These are phyloP conservation scores for Forsythia viridissima DNA, from an alignment of 257 asterid species.

Conservation along the genomic window DNA sequence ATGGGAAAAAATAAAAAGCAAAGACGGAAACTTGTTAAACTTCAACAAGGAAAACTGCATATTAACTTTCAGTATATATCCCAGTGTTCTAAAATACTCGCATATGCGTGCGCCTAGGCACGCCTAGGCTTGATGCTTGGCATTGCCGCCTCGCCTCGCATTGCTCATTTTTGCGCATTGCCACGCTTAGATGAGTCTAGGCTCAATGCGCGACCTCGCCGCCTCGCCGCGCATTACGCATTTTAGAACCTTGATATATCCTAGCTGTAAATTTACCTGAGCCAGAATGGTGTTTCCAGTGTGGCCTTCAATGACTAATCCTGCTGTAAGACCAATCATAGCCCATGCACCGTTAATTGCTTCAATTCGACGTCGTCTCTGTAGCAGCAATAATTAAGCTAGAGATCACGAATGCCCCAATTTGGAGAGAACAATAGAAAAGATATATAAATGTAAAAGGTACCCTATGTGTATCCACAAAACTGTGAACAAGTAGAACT, in stretches of 20 bases:
- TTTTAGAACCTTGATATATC: too few relatives aligned
- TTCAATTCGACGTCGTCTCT: slow-evolving; percentile 73
- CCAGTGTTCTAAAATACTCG: too few relatives aligned
- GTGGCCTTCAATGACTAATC: slow-evolving; percentile 78
- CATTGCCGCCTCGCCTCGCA: too few relatives aligned
- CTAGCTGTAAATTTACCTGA: slow-evolving; percentile 49
- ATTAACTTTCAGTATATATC: not conserved
- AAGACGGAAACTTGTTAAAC: not conserved
- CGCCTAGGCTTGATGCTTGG: too few relatives aligned
- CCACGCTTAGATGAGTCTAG: too few relatives aligned
- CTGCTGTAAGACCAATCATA: slow-evolving; percentile 92
- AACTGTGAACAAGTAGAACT: too few relatives aligned
- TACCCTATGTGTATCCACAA: not conserved
- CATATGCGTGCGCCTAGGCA: too few relatives aligned
- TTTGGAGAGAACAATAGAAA: not conserved
- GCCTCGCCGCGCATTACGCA: too few relatives aligned
- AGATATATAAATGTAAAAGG: not conserved
- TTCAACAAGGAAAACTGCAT: not conserved
- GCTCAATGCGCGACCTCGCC: too few relatives aligned
- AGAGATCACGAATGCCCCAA: slow-evolving; percentile 11
- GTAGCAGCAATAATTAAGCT: not conserved
- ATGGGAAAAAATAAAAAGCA: slow-evolving; percentile 9
- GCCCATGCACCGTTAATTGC: slow-evolving; percentile 98
- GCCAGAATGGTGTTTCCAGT: slow-evolving; percentile 69
- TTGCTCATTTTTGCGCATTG: too few relatives aligned